A percentile compares a stretch with the other conserved stretches of the same genome.
These are phyloP conservation scores for Vigna unguiculata DNA, from an alignment of 306 rosid genomes.

Conservation along the genomic window DNA sequence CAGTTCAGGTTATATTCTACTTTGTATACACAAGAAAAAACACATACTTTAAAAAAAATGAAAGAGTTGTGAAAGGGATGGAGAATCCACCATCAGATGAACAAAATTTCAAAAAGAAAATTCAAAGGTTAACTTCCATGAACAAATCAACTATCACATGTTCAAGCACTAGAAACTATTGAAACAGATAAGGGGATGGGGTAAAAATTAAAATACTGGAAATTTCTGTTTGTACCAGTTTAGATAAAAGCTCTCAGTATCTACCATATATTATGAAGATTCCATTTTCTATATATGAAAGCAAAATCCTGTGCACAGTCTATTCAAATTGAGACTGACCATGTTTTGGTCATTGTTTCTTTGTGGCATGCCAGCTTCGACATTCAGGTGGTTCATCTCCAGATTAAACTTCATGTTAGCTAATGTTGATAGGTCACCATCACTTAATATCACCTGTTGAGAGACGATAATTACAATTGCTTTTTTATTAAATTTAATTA, in stretches of 20 bases:
- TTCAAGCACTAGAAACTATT: neutral
- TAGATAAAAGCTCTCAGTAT: slow-evolving; percentile 1
- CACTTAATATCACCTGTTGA: slow-evolving; percentile 75
- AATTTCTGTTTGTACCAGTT: neutral
- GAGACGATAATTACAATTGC: neutral
- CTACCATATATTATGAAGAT: slow-evolving; percentile 9
- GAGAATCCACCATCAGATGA: neutral
- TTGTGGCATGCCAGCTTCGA: slow-evolving; percentile 45
- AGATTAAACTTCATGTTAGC: slow-evolving; percentile 77
- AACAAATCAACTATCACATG: neutral
- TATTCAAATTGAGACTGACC: slow-evolving; percentile 54
- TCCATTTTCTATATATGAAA: slow-evolving; percentile 27
- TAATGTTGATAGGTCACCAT: slow-evolving; percentile 79
- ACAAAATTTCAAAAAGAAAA: neutral
- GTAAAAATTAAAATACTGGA: slow-evolving; percentile 8
- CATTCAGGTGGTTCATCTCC: slow-evolving; percentile 64
- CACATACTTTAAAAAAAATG: slow-evolving; percentile 13
- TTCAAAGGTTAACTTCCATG: slow-evolving; percentile 23
- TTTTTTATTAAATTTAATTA: slow-evolving; percentile 24
- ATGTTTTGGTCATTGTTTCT: slow-evolving; percentile 46
- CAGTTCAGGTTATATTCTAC: slow-evolving; percentile 27
- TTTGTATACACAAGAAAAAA: slow-evolving; percentile 1
- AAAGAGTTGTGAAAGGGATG: neutral
- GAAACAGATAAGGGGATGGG: neutral
- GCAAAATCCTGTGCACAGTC: slow-evolving; percentile 3